These are phyloP conservation scores for Betula pendula DNA, from an alignment of 306 rosid species.

Conservation along the genomic window DNA sequence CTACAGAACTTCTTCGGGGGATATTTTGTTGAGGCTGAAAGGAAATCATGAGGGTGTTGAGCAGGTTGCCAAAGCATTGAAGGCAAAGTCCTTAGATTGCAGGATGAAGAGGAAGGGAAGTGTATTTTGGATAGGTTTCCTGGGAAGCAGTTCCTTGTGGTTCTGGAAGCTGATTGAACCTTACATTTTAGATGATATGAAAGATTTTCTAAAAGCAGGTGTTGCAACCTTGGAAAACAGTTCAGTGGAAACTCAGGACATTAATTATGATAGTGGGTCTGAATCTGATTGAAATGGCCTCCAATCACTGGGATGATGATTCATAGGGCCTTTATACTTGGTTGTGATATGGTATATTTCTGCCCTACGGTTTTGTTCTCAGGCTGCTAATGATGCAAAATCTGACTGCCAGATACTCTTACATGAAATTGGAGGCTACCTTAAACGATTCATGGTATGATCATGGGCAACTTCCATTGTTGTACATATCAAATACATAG, in stretches of 20 bases:
- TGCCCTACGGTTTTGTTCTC: background rate
- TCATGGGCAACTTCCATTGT: background rate
- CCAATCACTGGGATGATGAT: conserved; percentile 12
- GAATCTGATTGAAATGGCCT: conserved; percentile 44
- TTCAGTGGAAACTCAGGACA: conserved; percentile 35
- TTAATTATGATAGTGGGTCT: conserved; percentile 56
- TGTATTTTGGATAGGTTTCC: conserved; percentile 80
- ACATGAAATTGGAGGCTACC: background rate
- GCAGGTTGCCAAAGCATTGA: conserved; percentile 62
- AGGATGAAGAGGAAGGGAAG: conserved; percentile 80
- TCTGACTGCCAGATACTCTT: background rate
- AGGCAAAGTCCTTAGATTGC: conserved; percentile 69
- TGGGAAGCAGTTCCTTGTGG: conserved; percentile 64
- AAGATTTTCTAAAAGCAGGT: conserved; percentile 40
- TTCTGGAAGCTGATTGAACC: conserved; percentile 88
- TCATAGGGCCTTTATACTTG: background rate
- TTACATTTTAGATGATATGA: conserved; percentile 54
- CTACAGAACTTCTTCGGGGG: conserved; percentile 60
- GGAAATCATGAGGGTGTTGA: conserved; percentile 77
- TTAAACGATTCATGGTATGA: background rate
- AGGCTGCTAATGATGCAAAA: background rate
- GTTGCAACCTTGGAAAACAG: conserved; percentile 29
- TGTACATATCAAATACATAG: background rate
- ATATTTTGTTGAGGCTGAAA: conserved; percentile 69
- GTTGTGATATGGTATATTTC: background rate